phyloP scores from a whole-genome alignment of 139 green algal genomes.

The Asterochloris sp. region DNA sequence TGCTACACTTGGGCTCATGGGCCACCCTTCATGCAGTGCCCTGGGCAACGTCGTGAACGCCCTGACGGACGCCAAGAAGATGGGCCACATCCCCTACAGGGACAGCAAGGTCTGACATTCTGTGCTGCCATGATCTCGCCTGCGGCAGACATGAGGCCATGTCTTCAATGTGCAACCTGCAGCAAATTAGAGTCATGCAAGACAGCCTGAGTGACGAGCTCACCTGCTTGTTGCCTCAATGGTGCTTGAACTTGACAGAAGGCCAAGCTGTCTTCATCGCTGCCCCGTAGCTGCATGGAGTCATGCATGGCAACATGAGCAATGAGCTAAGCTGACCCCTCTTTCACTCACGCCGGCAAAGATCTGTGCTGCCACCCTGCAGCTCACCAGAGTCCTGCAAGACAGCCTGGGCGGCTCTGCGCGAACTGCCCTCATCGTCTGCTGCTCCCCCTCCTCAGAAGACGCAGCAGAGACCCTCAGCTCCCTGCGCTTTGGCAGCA shows the following conservation, averaged over 20 bases:
- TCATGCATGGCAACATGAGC: no score
- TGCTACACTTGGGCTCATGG: no score
- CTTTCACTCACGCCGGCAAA: background rate
- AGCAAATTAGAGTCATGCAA: no score
- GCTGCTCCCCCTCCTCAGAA: slow-evolving; percentile 56
- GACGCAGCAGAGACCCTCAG: slow-evolving; percentile 76
- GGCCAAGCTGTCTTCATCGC: no score
- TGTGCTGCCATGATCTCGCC: no score
- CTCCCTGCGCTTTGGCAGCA: slow-evolving; percentile 59
- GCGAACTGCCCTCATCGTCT: slow-evolving; percentile 75
- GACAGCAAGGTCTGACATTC: slow-evolving; percentile 51
- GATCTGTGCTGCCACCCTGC: background rate
- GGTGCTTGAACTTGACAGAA: no score
- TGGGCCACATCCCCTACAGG: slow-evolving; percentile 61
- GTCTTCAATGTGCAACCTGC: no score
- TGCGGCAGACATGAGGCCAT: no score
- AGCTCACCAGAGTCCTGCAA: slow-evolving; percentile 39
- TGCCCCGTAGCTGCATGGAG: no score
- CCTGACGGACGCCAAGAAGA: slow-evolving; percentile 51
- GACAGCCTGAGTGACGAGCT: no score
- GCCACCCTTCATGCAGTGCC: background rate
- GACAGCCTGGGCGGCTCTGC: slow-evolving; percentile 71
- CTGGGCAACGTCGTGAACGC: slow-evolving; percentile 77
- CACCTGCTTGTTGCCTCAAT: no score
- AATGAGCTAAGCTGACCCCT: background rate